These are phyloP conservation scores for Leccinum ochraceum DNA, from an alignment of 768 basidiomycete genomes.

Conservation along the genomic window DNA sequence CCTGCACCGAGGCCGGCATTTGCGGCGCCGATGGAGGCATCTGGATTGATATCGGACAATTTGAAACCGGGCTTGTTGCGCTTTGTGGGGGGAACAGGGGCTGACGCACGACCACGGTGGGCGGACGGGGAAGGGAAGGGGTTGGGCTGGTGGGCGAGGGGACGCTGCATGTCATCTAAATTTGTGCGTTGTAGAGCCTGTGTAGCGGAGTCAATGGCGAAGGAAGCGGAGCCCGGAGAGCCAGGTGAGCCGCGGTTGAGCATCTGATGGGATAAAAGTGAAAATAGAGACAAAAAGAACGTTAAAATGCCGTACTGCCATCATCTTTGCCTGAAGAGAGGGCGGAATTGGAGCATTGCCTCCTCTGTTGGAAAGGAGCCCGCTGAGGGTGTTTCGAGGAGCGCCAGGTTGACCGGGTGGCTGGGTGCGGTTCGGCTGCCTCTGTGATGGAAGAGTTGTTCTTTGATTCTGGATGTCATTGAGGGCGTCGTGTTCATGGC, in stretches of 20 bases:
- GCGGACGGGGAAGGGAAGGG: constrained; percentile 37
- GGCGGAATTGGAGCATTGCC: constrained; percentile 79
- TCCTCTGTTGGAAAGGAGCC: constrained; percentile 46
- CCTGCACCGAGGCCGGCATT: constrained; percentile 74
- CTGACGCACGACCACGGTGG: constrained; percentile 30
- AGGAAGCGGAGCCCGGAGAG: constrained; percentile 27
- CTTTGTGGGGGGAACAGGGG: constrained; percentile 40
- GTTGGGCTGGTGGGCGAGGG: constrained; percentile 35
- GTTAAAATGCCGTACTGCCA: constrained; percentile 57
- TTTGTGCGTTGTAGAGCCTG: constrained; percentile 41
- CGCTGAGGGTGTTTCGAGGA: constrained; percentile 33
- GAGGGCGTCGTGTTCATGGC: constrained; percentile 16
- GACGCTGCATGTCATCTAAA: constrained; percentile 29
- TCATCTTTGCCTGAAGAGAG: constrained; percentile 90
- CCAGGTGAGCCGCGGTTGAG: constrained; percentile 41
- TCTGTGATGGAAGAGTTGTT: constrained; percentile 8
- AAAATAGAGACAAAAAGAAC: constrained; percentile 6
- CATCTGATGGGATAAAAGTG: constrained; percentile 41
- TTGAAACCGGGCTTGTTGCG: constrained; percentile 58
- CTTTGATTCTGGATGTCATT: neutral
- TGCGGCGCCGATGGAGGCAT: constrained; percentile 52
- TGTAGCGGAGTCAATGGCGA: constrained; percentile 43
- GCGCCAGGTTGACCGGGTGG: constrained; percentile 11
- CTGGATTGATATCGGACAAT: constrained; percentile 61
- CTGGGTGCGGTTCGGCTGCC: constrained; percentile 20